These are phyloP conservation scores for Melanomma pulvis-pyrius DNA, from an alignment of 495 filamentous ascomycete genomes.

Conservation along the genomic window DNA sequence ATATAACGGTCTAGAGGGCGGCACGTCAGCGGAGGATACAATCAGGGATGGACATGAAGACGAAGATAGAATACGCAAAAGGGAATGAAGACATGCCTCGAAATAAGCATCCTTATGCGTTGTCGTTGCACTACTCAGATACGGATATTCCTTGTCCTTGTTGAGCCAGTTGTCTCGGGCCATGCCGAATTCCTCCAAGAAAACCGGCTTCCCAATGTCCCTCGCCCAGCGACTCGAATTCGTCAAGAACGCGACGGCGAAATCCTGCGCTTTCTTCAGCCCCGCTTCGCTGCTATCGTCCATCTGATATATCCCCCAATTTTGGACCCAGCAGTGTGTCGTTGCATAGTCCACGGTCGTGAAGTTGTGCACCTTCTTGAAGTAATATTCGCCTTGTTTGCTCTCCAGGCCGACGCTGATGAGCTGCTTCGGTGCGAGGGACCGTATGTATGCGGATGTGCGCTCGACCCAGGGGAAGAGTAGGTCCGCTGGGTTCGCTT, in stretches of 20 bases:
- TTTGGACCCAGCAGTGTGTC: conserved; percentile 41
- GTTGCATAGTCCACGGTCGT: conserved; percentile 38
- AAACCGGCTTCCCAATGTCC: conserved; percentile 38
- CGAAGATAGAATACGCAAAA: not conserved
- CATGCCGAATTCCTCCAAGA: conserved; percentile 41
- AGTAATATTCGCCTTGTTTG: conserved; percentile 40
- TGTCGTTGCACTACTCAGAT: conserved; percentile 32
- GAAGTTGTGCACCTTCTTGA: conserved; percentile 36
- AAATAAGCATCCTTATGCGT: conserved; percentile 40
- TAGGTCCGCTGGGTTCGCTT: conserved; percentile 31
- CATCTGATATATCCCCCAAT: conserved; percentile 43
- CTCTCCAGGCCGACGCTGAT: conserved; percentile 38
- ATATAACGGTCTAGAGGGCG: conserved; percentile 26
- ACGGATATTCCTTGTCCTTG: conserved; percentile 32
- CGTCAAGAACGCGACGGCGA: conserved; percentile 29
- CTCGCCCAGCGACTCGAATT: conserved; percentile 34
- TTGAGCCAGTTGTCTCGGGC: conserved; percentile 41
- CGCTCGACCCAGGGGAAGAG: conserved; percentile 37
- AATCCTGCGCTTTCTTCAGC: conserved; percentile 32
- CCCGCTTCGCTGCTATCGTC: conserved; percentile 22
- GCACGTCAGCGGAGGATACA: no score
- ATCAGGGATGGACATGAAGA: conserved; percentile 5
- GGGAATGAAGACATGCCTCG: conserved; percentile 10
- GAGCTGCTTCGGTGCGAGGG: conserved; percentile 33
- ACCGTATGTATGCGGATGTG: conserved; percentile 34